Base-by-base conservation (phyloP, 2,329 filamentous ascomycete genomes). In the Penicillium sp. region DNA sequence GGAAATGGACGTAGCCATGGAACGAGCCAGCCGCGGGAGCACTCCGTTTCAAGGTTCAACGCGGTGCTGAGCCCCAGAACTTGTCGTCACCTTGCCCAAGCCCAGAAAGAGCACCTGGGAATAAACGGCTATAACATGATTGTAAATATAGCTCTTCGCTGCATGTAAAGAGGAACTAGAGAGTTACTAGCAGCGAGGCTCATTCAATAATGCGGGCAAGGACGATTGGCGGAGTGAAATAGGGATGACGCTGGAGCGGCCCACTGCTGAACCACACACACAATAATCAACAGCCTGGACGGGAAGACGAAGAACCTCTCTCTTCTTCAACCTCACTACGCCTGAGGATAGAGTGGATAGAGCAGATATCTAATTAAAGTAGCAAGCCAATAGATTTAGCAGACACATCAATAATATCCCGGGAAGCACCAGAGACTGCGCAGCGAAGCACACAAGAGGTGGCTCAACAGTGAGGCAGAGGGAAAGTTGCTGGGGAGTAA, bases 221-320 rank as follows among this genome's bases (percentile, higher is more conserved):
- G 68, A 67, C 70, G 71, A 74, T 75, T 75, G 73, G 74, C 64
- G 71, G 64, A 64, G 69, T 60, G 67, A 69, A 71, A 73, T 72
- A 74, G 70, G 72, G 73, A 75, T 76, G 73, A 75, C 73, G 73
- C 71, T 70, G 68, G 67, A 64, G 41, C 60, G 74, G 74, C 73
- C 75, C 75, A 76, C 75, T 70, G 74, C 74, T 71, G 74, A 77
- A 75, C 74, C 75, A 76, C 73, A 76, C 70, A 74, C 70, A 75
- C 73, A 66, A 41, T 65, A 44, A 38, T 64, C 41, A 48, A 55
- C 49, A 57, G 48, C 56, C 50, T 50, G 52, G 46, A 54, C 26
- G 60, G 47, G 45, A 29, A 35, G 45, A 38, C 48, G 26, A 57
- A 50, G 59, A 56, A 51, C 15, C 8, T 41, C 11, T 52, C 49